Conservation (phyloP, 2,329 filamentous ascomycete species). For the Claviceps digitariae region DNA sequence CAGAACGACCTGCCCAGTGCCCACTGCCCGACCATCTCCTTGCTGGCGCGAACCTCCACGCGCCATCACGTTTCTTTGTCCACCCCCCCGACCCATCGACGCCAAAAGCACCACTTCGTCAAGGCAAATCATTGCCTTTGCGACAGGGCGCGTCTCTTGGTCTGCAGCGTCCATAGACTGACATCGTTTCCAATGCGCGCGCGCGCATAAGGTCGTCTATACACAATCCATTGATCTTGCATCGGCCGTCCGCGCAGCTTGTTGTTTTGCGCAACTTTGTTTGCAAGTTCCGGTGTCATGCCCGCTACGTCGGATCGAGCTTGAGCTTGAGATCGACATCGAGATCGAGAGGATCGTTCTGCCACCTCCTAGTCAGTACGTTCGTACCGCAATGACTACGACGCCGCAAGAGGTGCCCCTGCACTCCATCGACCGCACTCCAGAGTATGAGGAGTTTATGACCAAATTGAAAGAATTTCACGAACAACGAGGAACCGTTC, state of each 20-base stretch:
- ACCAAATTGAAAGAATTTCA: constrained; percentile 60
- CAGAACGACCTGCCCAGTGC: neutral
- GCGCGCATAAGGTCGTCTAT: neutral
- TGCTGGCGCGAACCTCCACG: constrained; percentile 1
- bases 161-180: neutral
- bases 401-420: constrained; percentile 23
- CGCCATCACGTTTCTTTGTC: constrained; percentile 1
- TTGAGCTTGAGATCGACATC: neutral
- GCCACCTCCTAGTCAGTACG: neutral
- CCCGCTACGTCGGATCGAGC: neutral
- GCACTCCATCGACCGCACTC: constrained; percentile 42
- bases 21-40: neutral
- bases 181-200: constrained; percentile 1
- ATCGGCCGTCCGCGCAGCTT: neutral
- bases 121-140: constrained; percentile 9
- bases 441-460: constrained; percentile 71
- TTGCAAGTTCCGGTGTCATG: neutral
- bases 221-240: neutral
- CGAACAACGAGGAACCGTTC: constrained; percentile 60
- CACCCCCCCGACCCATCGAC: neutral
- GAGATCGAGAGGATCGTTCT: neutral
- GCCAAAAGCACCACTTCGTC: constrained; percentile 3
- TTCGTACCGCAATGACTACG: constrained; percentile 9
- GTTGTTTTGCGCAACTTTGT: constrained; percentile 3
- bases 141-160: constrained; percentile 9